These are phyloP conservation scores for Mycogone perniciosa DNA, from an alignment of 2,329 filamentous ascomycete genomes.

Conservation along the genomic window DNA sequence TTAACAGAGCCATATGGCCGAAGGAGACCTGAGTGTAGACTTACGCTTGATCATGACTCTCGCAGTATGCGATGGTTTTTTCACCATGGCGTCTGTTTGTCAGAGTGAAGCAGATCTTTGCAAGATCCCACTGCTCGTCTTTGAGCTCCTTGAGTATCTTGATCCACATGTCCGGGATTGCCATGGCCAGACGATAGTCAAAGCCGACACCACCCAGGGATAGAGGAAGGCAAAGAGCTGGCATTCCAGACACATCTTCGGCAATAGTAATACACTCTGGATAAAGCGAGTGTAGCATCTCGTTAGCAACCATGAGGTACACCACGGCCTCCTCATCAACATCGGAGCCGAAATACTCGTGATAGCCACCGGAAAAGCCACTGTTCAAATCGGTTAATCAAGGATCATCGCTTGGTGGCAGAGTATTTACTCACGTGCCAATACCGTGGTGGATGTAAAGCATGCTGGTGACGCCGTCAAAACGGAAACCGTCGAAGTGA, in stretches of 20 bases:
- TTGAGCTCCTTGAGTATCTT: constrained; percentile 93
- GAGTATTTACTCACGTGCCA: constrained; percentile 64
- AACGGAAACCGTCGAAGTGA: constrained; percentile 91
- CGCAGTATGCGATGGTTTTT: constrained; percentile 96
- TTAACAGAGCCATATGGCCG: constrained; percentile 9
- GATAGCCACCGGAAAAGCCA: constrained; percentile 94
- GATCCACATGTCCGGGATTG: constrained; percentile 97
- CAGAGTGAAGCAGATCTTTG: constrained; percentile 74
- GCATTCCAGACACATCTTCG: constrained; percentile 98
- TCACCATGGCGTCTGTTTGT: constrained; percentile 92
- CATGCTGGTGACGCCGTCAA: constrained; percentile 98
- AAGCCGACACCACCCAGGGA: constrained; percentile 89
- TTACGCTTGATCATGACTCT: constrained; percentile 96
- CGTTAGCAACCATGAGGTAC: constrained; percentile 94
- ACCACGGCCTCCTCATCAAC: constrained; percentile 92
- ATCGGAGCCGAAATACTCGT: constrained; percentile 87
- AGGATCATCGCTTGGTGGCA: background rate
- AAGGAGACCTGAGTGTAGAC: constrained; percentile 28
- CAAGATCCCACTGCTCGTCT: constrained; percentile 89
- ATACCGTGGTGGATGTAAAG: constrained; percentile 94
- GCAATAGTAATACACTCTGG: constrained; percentile 85
- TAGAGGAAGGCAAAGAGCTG: constrained; percentile 82
- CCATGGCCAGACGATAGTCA: constrained; percentile 96
- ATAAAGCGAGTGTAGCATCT: constrained; percentile 88
- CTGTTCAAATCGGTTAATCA: constrained; percentile 35